A percentile compares a stretch with the other conserved stretches of the same genome.
Evolutionary conservation across 352 stramenopile species (phyloP).

Genomic region (Globisporangium emineosum): DNA sequence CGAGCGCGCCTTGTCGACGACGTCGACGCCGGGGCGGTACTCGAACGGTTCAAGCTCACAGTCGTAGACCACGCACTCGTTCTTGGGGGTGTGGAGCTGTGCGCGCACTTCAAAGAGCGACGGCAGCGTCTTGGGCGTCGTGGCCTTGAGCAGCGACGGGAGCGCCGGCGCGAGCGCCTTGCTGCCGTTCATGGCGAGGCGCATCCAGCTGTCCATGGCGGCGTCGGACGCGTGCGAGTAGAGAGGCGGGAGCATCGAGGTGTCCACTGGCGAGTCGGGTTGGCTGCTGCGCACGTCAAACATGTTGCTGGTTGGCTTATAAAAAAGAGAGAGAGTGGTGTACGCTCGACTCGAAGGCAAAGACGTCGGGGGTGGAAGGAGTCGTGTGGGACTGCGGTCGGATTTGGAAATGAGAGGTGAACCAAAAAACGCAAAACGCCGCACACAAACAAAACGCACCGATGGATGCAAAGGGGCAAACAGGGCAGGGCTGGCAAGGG

Average conservation of each 20-base stretch:
- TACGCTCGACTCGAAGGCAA: slow-evolving; percentile 7
- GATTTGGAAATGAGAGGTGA: slow-evolving; percentile 19
- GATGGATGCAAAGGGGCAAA: not conserved
- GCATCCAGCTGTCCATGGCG: slow-evolving; percentile 15
- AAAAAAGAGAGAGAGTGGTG: not conserved
- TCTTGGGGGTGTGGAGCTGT: slow-evolving; percentile 8
- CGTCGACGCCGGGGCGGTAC: slow-evolving; percentile 31
- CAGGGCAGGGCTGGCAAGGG: not conserved
- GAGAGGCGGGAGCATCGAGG: slow-evolving; percentile 64
- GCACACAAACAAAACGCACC: too few relatives aligned
- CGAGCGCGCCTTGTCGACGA: slow-evolving; percentile 32
- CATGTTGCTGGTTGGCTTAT: slow-evolving; percentile 16
- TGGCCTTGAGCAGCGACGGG: slow-evolving; percentile 14
- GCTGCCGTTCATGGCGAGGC: slow-evolving; percentile 27
- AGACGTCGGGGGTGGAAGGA: slow-evolving; percentile 10
- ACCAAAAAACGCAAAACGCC: not conserved
- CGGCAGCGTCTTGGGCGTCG: slow-evolving; percentile 20
- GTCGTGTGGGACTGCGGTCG: slow-evolving; percentile 19
- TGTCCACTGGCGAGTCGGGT: slow-evolving; percentile 67
- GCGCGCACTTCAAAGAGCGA: slow-evolving; percentile 21
- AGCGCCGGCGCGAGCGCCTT: slow-evolving; percentile 15
- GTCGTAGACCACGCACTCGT: slow-evolving; percentile 24
- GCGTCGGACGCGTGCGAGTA: slow-evolving; percentile 37
- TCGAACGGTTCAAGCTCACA: slow-evolving; percentile 71
- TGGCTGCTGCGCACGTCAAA: slow-evolving; percentile 23